phyloP scores from a whole-genome alignment of 495 filamentous ascomycete species.

The Podospora didyma region DNA sequence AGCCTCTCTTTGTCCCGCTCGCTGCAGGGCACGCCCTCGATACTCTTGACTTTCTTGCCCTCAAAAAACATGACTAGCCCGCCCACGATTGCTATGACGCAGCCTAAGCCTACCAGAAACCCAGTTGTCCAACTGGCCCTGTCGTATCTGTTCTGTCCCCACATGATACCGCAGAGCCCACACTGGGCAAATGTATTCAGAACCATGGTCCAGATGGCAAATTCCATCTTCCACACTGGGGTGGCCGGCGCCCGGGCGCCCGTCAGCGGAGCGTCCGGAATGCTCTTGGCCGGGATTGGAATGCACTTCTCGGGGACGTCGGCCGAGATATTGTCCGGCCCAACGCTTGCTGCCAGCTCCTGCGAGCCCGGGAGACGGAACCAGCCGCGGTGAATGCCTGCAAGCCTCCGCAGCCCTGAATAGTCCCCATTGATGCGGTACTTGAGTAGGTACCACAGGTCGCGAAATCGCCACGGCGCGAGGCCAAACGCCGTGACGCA shows the following conservation, averaged over 20 bases:
- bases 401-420: constrained; percentile 56
- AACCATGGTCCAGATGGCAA: constrained; percentile 71
- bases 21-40: constrained; percentile 57
- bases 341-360: constrained; percentile 36
- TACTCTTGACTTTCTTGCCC: constrained; percentile 57
- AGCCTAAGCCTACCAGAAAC: constrained; percentile 66
- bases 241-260: constrained; percentile 64
- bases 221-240: constrained; percentile 70
- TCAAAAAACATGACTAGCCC: constrained; percentile 67
- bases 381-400: constrained; percentile 66
- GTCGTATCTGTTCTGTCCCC: constrained; percentile 65
- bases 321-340: constrained; percentile 40
- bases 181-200: constrained; percentile 73
- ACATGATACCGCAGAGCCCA: constrained; percentile 73
- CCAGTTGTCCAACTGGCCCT: constrained; percentile 74
- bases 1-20: constrained; percentile 43
- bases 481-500: constrained; percentile 84
- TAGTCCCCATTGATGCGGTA: constrained; percentile 54
- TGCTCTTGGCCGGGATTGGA: constrained; percentile 53
- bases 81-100: constrained; percentile 61
- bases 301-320: constrained; percentile 36
- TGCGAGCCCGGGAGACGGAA: constrained; percentile 61
- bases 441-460: constrained; percentile 63
- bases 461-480: constrained; percentile 80
- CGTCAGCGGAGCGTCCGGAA: constrained; percentile 55